Evolutionary conservation across 1,139 yeast genomes (phyloP), one percentile per base, ranked within the genome.

Genomic region (Yamadazyma atlantica): DNA sequence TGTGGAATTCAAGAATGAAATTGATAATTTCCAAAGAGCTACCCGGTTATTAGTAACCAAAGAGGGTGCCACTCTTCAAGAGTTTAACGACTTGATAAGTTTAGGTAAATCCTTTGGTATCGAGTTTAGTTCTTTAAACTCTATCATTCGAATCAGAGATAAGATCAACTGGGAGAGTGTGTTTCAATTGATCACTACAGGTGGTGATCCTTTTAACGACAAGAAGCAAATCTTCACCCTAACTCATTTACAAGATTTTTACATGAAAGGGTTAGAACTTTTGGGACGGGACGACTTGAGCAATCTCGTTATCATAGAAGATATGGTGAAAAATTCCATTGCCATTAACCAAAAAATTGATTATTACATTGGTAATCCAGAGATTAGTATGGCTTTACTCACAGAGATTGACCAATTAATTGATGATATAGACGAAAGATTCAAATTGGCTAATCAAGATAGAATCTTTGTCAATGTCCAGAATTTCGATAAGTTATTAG

Each of bases 41-140:
- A 78, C 79, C 21, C 54, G 75, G 13, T 47, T 57, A 4, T 58
- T 73, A 17, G 47, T 70, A 10, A 47, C 62, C 1, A 66, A 54
- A 39, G 51, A 50, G 12, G 49, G 48, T 28, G 60, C 58, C 29
- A 46, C 66, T 0, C 34, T 60, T 4, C 57, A 57, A 31, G 80
- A 77, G 33, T 63, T 73, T 37, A 65, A 70, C 33, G 76, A 73
- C 34, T 56, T 75, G 44, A 70, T 73, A 19, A 69, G 60, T 34
- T 56, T 78, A 24, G 90, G 90, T 2, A 70, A 69, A 42, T 70
- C 80, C 11, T 75, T 82, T 51, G 85, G 85, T 3, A 57, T 84
- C 25, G 69, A 66, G 8, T 57, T 84, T 15, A 75, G 80, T 2
- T 73, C 83, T 1, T 61, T 80, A 26, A 59, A 57, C 11, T 64